phyloP scores from a whole-genome alignment of 768 basidiomycete species.

The Tephrocybe sp. region DNA sequence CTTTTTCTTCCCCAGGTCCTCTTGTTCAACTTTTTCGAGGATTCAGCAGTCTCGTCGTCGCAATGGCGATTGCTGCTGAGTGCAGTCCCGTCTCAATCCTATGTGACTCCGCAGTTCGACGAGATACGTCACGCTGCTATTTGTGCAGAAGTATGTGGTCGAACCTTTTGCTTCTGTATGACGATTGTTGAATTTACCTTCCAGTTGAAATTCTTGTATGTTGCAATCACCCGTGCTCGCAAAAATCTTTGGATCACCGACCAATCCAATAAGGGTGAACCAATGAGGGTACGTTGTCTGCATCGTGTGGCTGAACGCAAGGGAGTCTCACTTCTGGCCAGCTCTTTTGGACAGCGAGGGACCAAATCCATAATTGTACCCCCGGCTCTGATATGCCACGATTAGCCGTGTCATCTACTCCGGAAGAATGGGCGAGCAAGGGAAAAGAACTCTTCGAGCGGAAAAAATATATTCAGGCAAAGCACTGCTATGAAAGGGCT shows the following conservation, averaged over 20 bases:
- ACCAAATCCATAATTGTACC: slow-evolving; percentile 47
- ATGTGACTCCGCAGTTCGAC: slow-evolving; percentile 46
- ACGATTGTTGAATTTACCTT: too few relatives aligned
- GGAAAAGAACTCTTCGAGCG: slow-evolving; percentile 37
- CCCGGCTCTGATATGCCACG: slow-evolving; percentile 50
- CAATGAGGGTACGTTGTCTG: slow-evolving; percentile 49
- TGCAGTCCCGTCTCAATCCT: slow-evolving; percentile 30
- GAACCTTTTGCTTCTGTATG: neutral
- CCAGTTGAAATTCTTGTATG: slow-evolving; percentile 73
- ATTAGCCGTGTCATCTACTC: slow-evolving; percentile 54
- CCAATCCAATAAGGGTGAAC: slow-evolving; percentile 51
- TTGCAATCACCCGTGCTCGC: slow-evolving; percentile 68
- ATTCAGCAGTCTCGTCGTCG: slow-evolving; percentile 48
- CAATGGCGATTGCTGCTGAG: slow-evolving; percentile 66
- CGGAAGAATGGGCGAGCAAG: slow-evolving; percentile 35
- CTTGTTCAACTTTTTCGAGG: slow-evolving; percentile 73
- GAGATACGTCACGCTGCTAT: slow-evolving; percentile 50
- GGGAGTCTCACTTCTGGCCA: slow-evolving; percentile 26
- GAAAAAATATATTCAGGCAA: slow-evolving; percentile 51
- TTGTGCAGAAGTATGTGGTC: slow-evolving; percentile 52
- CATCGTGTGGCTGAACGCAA: neutral
- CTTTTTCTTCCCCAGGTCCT: slow-evolving; percentile 64
- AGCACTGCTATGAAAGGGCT: slow-evolving; percentile 54
- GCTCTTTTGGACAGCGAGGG: slow-evolving; percentile 50
- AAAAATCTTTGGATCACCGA: slow-evolving; percentile 77